Evolutionary conservation across 2,329 filamentous ascomycete genomes (phyloP), one percentile per base, ranked within the genome.

Genomic region (Trichoderma brevicompactum): DNA sequence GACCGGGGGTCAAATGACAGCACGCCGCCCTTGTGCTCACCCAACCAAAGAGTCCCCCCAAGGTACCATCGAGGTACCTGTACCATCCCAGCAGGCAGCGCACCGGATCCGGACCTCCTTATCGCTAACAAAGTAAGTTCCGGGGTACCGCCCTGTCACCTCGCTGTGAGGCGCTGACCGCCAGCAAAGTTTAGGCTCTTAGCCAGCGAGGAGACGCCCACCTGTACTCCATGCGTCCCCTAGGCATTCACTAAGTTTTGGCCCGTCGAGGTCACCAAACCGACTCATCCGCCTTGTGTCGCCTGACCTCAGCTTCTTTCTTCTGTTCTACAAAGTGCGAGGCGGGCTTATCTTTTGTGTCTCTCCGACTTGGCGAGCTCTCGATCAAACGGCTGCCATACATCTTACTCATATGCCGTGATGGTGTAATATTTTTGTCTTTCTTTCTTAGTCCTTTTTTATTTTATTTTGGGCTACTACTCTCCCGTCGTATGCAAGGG

Each of bases 261-360:
- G 56, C 46, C 65, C 46, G 52, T 60, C 49, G 49, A 58, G 58
- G 65, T 65, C 62, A 67, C 65, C 62, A 60, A 65, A 60, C 61
- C 61, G 65, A 59, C 65, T 64, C 67, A 68, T 60, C 63, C 67
- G 66, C 59, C 65, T 61, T 50, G 62, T 52, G 62, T 65, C 62
- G 62, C 62, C 62, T 65, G 62, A 65, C 62, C 62, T 65, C 52
- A 65, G 38, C 50, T 48, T 53, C 8, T 13, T 44, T 50, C 38
- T 49, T 55, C 44, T 46, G 23, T 44, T 50, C 40, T 38, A 28
- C 44, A 41, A 40, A 38, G 48, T 55, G 28, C 52, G 8, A 38
- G 3, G 23, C 36, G 46, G 52, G 41, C 55, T n/a, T 23, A 34
- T 61, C 17, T 32, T 46, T 44, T 32, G 41, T 63, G 40, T 36